phyloP scores from a whole-genome alignment of 2,329 filamentous ascomycete species.

The Trichoderma sp. region DNA sequence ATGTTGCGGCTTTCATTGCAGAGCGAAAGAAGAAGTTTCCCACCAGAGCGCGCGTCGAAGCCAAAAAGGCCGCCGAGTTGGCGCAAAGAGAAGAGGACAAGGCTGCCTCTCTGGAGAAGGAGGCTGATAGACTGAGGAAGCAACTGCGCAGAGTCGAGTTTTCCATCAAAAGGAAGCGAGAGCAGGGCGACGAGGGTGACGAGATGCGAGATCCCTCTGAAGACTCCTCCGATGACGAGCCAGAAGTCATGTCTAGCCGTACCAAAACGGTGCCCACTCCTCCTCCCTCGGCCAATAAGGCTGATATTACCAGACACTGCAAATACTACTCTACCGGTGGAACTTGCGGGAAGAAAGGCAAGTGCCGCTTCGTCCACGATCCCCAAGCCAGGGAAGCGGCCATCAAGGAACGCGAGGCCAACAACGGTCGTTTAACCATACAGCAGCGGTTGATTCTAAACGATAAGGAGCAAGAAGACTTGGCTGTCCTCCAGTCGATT shows the following conservation, averaged over 20 bases:
- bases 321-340: constrained; percentile 69
- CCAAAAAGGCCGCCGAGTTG: constrained; percentile 53
- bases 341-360: constrained; percentile 69
- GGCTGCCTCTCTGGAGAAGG: constrained; percentile 55
- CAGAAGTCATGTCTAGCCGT: constrained; percentile 55
- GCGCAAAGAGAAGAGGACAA: constrained; percentile 55
- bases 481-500: constrained; percentile 63
- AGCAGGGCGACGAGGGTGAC: constrained; percentile 64
- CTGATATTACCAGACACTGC: constrained; percentile 63
- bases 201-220: constrained; percentile 57
- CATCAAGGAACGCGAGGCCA: constrained; percentile 60
- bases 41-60: constrained; percentile 66
- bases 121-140: constrained; percentile 60
- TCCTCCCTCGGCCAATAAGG: constrained; percentile 50
- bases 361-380: constrained; percentile 71
- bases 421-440: constrained; percentile 63
- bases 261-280: constrained; percentile 28
- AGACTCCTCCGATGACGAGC: constrained; percentile 56
- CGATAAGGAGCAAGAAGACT: constrained; percentile 66
- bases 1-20: constrained; percentile 75
- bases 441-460: constrained; percentile 64
- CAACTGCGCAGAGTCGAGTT: constrained; percentile 69
- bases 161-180: constrained; percentile 65
- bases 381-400: constrained; percentile 60
- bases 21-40: constrained; percentile 79